A percentile compares a stretch with the other conserved stretches of the same genome.
Conservation (phyloP, 2,329 filamentous ascomycete genomes). For the Cercospora sp. region DNA sequence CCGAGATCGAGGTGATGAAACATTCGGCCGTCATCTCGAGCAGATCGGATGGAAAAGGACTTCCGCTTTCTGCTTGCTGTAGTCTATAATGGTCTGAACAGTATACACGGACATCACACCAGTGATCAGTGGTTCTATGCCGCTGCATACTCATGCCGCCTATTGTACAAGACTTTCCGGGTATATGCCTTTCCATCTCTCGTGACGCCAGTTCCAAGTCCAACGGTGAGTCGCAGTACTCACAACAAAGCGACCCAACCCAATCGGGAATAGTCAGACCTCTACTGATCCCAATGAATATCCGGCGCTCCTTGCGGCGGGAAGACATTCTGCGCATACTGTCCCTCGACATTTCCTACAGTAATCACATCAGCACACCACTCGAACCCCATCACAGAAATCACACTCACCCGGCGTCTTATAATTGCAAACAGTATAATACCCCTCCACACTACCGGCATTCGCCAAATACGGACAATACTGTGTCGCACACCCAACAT, state of each 20-base stretch:
- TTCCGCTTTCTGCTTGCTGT: neutral
- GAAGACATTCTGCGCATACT: constrained; percentile 2
- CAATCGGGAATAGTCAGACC: too few species aligned
- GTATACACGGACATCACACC: neutral
- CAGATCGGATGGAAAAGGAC: too few species aligned
- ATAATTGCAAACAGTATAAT: constrained; percentile 90
- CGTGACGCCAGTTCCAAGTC: neutral
- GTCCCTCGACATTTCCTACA: constrained; percentile 20
- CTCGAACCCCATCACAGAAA: neutral
- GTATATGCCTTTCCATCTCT: neutral
- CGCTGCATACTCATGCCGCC: neutral
- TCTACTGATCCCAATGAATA: constrained; percentile 7
- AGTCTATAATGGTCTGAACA: neutral
- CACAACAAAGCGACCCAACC: neutral
- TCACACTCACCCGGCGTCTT: constrained; percentile 63
- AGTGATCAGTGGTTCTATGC: neutral
- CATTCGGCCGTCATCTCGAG: too few species aligned
- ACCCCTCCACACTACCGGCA: constrained; percentile 49
- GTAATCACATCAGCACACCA: neutral
- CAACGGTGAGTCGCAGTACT: neutral
- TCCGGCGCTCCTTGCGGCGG: constrained; percentile 4
- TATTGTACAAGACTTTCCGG: neutral
- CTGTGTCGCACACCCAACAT: constrained; percentile 63
- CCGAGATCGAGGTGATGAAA: too few species aligned
- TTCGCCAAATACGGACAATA: constrained; percentile 57